Percentiles rank a stretch among this genome's conserved stretches.
These are phyloP conservation scores for Bipolaris victoriae DNA, from an alignment of 2,329 filamentous ascomycete genomes.

Conservation along the genomic window DNA sequence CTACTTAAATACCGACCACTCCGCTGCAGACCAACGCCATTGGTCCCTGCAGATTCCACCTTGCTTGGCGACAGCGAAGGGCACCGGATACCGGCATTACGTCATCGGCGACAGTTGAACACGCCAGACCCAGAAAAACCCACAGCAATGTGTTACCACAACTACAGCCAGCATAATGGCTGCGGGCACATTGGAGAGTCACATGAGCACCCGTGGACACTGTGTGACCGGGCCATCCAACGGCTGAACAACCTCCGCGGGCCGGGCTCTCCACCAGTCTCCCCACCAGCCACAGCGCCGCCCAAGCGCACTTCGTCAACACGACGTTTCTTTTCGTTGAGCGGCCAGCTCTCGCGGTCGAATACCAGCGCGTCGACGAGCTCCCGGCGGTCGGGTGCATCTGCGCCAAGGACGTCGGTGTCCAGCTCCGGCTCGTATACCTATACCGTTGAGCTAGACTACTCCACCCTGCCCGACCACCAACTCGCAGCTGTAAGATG, in stretches of 20 bases:
- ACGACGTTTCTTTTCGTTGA: constrained; percentile 36
- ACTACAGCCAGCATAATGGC: constrained; percentile 43
- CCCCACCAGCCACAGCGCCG: constrained; percentile 21
- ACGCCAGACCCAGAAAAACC: not conserved
- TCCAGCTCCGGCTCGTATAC: constrained; percentile 21
- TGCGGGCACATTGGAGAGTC: constrained; percentile 44
- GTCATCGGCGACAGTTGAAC: constrained; percentile 7
- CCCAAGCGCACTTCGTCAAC: constrained; percentile 31
- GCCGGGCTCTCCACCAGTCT: constrained; percentile 37
- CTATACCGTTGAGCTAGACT: constrained; percentile 20
- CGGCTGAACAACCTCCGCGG: constrained; percentile 34
- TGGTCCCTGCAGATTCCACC: constrained; percentile 11
- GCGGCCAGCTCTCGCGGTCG: constrained; percentile 32
- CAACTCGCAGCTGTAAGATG: constrained; percentile 34
- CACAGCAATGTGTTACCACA: constrained; percentile 39
- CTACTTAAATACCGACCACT: constrained; percentile 1
- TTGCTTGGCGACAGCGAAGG: constrained; percentile 2
- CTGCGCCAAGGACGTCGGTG: constrained; percentile 19
- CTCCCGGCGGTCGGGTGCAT: constrained; percentile 22
- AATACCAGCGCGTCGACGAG: constrained; percentile 24
- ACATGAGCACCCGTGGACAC: constrained; percentile 34
- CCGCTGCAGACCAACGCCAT: not conserved
- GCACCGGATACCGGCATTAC: constrained; percentile 1
- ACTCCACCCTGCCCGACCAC: constrained; percentile 34
- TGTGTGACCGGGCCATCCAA: constrained; percentile 34